Conservation (phyloP, 495 filamentous ascomycete genomes). For the Xylaria cubensis region DNA sequence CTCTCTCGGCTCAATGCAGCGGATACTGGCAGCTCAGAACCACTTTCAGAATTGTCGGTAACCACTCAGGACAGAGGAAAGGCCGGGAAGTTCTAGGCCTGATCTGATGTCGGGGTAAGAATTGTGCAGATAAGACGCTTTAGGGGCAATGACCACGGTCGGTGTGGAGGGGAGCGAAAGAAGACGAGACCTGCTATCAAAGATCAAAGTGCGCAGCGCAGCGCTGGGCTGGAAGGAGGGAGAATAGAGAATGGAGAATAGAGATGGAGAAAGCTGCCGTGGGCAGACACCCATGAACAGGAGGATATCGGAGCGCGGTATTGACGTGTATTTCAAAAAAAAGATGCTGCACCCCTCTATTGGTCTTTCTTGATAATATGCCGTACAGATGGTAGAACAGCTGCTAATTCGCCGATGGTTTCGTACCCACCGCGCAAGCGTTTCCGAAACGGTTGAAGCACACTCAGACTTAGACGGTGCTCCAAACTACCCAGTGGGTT, state of each 20-base stretch:
- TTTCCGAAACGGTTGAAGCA: slow-evolving; percentile 11
- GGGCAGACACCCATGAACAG: background rate
- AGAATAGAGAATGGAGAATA: background rate
- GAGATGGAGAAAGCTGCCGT: background rate
- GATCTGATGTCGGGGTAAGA: slow-evolving; percentile 24
- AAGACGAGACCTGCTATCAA: slow-evolving; percentile 11
- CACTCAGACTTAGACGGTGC: background rate
- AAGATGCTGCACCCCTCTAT: slow-evolving; percentile 4
- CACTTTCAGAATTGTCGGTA: slow-evolving; percentile 26
- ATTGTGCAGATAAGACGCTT: slow-evolving; percentile 1
- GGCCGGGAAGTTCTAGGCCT: slow-evolving; percentile 11
- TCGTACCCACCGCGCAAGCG: slow-evolving; percentile 20
- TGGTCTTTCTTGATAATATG: background rate
- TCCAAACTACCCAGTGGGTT: slow-evolving; percentile 6
- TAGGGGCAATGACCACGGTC: background rate
- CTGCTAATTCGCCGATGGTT: slow-evolving; percentile 17
- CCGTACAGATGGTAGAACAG: slow-evolving; percentile 12
- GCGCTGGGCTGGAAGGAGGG: background rate
- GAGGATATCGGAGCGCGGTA: slow-evolving; percentile 12
- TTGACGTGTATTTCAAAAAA: slow-evolving; percentile 23
- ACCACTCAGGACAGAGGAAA: slow-evolving; percentile 24
- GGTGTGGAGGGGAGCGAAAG: background rate
- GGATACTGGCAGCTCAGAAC: slow-evolving; percentile 29
- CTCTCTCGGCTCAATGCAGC: slow-evolving; percentile 40
- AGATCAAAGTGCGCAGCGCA: slow-evolving; percentile 1